Base-by-base conservation (phyloP, 139 green algal genomes). In the Gonium pectorale region DNA sequence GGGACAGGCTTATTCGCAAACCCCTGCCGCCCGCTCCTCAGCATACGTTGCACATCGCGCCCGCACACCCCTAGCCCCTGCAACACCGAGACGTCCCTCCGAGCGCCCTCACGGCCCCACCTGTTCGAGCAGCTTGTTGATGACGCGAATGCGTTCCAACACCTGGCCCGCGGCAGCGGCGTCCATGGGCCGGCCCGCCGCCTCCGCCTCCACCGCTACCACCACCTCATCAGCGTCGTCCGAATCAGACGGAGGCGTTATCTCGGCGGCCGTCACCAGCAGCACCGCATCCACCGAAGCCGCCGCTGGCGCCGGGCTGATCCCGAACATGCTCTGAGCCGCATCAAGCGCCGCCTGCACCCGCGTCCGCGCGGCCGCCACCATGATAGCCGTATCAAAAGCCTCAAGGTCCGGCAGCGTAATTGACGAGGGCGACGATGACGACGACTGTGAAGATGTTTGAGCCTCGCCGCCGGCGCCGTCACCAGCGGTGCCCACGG, bases 121-220 rank as follows among this genome's bases (percentile, higher is more conserved):
- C 56, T 81, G 5, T 38, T 81, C 73, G 19, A 81, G 54, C 3
- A 81, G 40, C 38, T 52, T 54, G 73, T 81, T 81, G 73, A 81
- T 81, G 26, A 33, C 11, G 27, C 73, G 52, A 26, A 81, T 81
- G 38, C 73, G 73, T 38, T 81, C 56, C 54, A 81, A 27, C 73
- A 81, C 46, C 35, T 69, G 27, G 3, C 73, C 54, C 27, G 54
- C 52, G 1, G 71, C 37, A 13, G 35, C 73, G 15, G 54, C 35
- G 2, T 41, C 73, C 73, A 81, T 67, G 3, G 73, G 73, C 13
- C 38, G 22, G 0, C 38, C 54, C 38, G 69, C 33, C 64, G 64
- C 35, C 37, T 68, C 73, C 35, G 40, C 40, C 27, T 41, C 51
- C 35, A 37, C 54, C 35, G 29, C 43, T 4, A 63, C 21, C 9